Evolutionary conservation across 352 stramenopile genomes (phyloP).

Genomic region (Thraustochytrium sp.): DNA sequence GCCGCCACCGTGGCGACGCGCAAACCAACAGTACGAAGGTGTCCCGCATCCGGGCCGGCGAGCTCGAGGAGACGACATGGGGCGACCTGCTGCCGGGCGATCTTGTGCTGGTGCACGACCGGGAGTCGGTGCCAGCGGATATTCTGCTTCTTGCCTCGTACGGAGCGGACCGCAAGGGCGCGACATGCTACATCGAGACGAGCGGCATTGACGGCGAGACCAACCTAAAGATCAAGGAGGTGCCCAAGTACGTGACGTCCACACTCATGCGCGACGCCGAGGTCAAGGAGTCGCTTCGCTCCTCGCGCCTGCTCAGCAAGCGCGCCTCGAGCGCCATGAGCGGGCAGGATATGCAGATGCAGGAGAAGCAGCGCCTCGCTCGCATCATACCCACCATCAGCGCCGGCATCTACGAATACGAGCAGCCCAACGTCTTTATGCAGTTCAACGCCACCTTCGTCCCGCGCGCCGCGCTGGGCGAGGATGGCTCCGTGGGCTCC

Average conservation of each 20-base stretch:
- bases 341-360: neutral
- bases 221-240: slow-evolving; percentile 49
- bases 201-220: slow-evolving; percentile 43
- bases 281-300: neutral
- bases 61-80: slow-evolving; percentile 36
- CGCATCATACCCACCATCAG: neutral
- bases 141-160: slow-evolving; percentile 19
- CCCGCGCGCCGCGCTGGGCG: neutral
- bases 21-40: slow-evolving; percentile 22
- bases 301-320: slow-evolving; percentile 6
- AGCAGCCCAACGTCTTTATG: slow-evolving; percentile 42
- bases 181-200: slow-evolving; percentile 52
- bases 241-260: slow-evolving; percentile 19
- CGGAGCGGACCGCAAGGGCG: slow-evolving; percentile 3
- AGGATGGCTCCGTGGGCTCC: neutral
- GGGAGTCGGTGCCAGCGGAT: slow-evolving; percentile 24
- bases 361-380: slow-evolving; percentile 4
- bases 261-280: neutral
- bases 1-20: neutral
- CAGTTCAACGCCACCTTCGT: slow-evolving; percentile 37
- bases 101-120: slow-evolving; percentile 19
- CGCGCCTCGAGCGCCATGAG: slow-evolving; percentile 20
- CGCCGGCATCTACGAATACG: slow-evolving; percentile 42
- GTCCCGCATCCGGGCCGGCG: neutral
- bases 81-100: slow-evolving; percentile 26